phyloP scores from a whole-genome alignment of 2,329 filamentous ascomycete genomes.

The Fusarium liriodendri region DNA sequence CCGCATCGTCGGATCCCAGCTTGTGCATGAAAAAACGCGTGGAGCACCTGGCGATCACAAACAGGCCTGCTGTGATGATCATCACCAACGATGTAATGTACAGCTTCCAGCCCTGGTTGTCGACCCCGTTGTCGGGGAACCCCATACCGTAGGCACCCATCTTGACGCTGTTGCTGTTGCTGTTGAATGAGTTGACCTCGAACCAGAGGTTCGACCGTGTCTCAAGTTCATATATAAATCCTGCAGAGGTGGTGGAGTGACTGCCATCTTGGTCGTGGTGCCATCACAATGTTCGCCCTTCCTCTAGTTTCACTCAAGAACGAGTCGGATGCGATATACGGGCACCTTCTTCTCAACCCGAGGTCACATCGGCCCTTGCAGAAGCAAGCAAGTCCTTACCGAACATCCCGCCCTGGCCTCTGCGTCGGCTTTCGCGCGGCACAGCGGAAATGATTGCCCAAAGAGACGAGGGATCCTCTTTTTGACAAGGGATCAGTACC shows the following conservation, averaged over 20 bases:
- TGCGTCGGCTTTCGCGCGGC: neutral
- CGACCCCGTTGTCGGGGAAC: conserved; percentile 47
- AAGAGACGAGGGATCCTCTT: neutral
- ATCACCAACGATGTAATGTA: conserved; percentile 48
- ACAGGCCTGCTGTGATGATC: conserved; percentile 49
- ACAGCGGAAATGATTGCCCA: neutral
- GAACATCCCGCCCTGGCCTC: conserved; percentile 5
- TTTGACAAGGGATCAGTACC: neutral
- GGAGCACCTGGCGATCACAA: conserved; percentile 48
- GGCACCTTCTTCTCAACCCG: neutral
- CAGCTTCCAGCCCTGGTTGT: conserved; percentile 49
- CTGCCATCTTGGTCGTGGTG: neutral
- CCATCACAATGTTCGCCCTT: neutral
- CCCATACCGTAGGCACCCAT: conserved; percentile 36
- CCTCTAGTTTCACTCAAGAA: neutral
- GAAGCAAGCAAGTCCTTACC: neutral
- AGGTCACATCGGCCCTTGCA: neutral
- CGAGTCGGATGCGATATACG: neutral
- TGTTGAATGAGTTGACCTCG: neutral
- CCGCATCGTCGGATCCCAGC: conserved; percentile 53
- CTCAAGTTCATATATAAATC: neutral
- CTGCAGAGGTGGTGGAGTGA: neutral
- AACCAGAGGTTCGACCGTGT: neutral
- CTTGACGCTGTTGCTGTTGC: neutral
- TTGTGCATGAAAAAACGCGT: conserved; percentile 49